Evolutionary conservation across 2,329 filamentous ascomycete species (phyloP).

Genomic region (Colletotrichum liaoningense): DNA sequence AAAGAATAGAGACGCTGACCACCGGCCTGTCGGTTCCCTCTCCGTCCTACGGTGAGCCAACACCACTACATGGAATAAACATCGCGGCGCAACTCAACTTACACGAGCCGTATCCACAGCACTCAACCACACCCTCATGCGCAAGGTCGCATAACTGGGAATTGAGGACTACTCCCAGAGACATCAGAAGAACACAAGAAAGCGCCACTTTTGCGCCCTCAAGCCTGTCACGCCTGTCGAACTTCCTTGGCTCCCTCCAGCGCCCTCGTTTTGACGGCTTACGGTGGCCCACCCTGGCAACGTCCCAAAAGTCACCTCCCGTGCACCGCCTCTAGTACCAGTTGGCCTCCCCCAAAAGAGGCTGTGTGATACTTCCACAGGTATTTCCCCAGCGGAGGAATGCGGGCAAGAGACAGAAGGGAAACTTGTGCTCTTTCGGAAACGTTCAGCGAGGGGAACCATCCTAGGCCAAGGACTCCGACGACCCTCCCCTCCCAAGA

Average conservation of each 20-base stretch:
- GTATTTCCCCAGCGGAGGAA: background rate
- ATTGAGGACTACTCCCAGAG: constrained; percentile 12
- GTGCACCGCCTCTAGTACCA: constrained; percentile 18
- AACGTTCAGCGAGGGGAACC: background rate
- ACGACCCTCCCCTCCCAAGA: background rate
- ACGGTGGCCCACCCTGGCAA: constrained; percentile 18
- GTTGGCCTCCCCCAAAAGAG: constrained; percentile 2
- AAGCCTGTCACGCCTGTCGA: constrained; percentile 3
- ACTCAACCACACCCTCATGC: background rate
- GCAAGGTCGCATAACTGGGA: background rate
- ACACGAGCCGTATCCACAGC: constrained; percentile 7
- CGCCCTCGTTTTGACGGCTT: constrained; percentile 27
- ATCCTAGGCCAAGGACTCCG: background rate
- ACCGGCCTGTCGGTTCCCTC: constrained; percentile 22
- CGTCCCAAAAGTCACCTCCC: constrained; percentile 17
- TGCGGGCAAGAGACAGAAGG: background rate
- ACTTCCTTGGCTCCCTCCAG: constrained; percentile 27
- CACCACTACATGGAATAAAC: background rate
- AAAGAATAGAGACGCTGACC: background rate
- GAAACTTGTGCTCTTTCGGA: background rate
- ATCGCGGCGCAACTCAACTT: background rate
- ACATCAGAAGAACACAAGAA: background rate
- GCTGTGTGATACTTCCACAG: constrained; percentile 4
- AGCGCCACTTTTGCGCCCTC: background rate
- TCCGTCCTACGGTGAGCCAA: constrained; percentile 8